phyloP scores from a whole-genome alignment of 306 rosid genomes.

The Nissolia schottii region DNA sequence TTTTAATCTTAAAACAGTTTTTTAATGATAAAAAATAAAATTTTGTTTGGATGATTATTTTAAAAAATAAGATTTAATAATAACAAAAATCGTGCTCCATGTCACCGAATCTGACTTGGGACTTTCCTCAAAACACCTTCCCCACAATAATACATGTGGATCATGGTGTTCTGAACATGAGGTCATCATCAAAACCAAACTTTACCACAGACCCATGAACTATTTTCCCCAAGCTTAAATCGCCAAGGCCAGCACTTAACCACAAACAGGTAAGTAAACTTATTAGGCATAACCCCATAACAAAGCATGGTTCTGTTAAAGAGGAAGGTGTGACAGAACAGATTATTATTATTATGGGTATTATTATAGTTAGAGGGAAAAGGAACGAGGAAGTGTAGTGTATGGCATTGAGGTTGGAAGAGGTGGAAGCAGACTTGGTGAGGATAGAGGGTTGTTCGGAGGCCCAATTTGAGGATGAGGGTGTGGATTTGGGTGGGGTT shows the following conservation, averaged over 20 bases:
- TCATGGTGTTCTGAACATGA: constrained; percentile 73
- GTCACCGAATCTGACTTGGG: constrained; percentile 58
- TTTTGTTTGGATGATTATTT: no score
- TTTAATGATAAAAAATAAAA: no score
- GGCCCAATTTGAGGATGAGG: constrained; percentile 60
- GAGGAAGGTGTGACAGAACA: constrained; percentile 57
- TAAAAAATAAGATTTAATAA: no score
- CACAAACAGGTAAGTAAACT: constrained; percentile 81
- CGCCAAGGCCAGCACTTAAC: constrained; percentile 70
- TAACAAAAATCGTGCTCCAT: constrained; percentile 95
- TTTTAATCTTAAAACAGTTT: no score
- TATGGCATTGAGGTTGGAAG: constrained; percentile 46
- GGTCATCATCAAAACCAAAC: constrained; percentile 61
- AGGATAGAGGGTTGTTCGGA: constrained; percentile 71
- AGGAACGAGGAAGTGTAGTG: constrained; percentile 59
- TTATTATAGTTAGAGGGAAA: constrained; percentile 32
- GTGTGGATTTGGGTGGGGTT: constrained; percentile 57
- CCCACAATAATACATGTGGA: constrained; percentile 74
- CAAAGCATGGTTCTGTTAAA: constrained; percentile 61
- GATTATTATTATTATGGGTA: no score
- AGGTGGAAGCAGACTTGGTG: constrained; percentile 72
- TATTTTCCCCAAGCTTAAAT: constrained; percentile 46
- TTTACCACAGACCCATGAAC: constrained; percentile 66
- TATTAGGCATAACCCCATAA: constrained; percentile 62
- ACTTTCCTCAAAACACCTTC: constrained; percentile 64